A percentile compares a stretch with the other conserved stretches of the same genome.
phyloP scores from a whole-genome alignment of 768 basidiomycete genomes.

The Trametes gibbosa region DNA sequence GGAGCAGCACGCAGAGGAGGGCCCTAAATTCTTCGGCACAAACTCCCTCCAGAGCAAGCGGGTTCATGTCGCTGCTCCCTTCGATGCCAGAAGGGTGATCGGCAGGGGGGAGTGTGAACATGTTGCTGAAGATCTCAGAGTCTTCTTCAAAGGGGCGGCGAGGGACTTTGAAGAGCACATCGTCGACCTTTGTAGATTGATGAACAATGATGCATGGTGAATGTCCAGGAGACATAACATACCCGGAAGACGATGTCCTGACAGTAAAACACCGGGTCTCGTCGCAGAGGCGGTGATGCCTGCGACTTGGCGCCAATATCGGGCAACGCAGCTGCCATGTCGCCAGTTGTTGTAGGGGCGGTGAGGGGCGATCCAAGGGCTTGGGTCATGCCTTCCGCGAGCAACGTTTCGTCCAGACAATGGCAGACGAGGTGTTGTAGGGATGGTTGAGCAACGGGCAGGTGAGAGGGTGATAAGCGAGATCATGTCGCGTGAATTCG shows the following conservation, averaged over 20 bases:
- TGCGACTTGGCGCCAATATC: neutral
- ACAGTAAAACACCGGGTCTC: slow-evolving; percentile 13
- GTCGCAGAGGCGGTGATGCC: neutral
- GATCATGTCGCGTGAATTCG: neutral
- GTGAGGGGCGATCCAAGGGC: neutral
- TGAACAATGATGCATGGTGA: too few species aligned
- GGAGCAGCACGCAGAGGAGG: slow-evolving; percentile 77
- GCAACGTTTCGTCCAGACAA: neutral
- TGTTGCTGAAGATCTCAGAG: slow-evolving; percentile 57
- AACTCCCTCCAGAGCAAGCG: slow-evolving; percentile 63
- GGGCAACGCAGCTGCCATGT: neutral
- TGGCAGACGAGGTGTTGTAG: neutral
- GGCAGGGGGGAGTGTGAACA: slow-evolving; percentile 58
- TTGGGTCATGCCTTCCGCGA: neutral
- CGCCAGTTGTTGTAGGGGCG: neutral
- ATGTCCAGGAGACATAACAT: neutral
- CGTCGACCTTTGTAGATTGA: slow-evolving; percentile 1
- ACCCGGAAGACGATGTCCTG: slow-evolving; percentile 12
- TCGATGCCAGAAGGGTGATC: slow-evolving; percentile 47
- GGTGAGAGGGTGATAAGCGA: neutral
- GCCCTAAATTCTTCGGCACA: slow-evolving; percentile 63
- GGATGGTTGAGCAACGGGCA: neutral
- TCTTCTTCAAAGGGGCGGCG: slow-evolving; percentile 48
- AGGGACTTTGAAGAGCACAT: slow-evolving; percentile 10
- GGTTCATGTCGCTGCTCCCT: slow-evolving; percentile 62